These are phyloP conservation scores for Conticribra guillardii DNA, from an alignment of 108 stramenopile genomes.

Conservation along the genomic window DNA sequence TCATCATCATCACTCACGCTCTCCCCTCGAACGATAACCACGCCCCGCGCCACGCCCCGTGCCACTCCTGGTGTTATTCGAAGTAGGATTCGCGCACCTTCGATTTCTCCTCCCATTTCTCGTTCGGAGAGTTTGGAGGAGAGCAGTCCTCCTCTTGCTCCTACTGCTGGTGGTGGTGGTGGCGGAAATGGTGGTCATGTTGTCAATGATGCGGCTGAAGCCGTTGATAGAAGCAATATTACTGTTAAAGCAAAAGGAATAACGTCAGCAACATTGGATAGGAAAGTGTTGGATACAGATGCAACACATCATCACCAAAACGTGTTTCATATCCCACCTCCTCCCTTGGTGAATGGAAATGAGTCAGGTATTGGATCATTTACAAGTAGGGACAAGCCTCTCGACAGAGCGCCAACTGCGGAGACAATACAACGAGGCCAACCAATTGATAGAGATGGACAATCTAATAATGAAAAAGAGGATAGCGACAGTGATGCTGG, in stretches of 20 bases:
- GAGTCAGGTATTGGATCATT: background rate
- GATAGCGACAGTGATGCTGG: background rate
- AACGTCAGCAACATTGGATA: no score
- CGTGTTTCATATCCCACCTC: background rate
- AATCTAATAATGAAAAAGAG: background rate
- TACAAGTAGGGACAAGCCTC: background rate
- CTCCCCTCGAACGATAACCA: constrained; percentile 1
- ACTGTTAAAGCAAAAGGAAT: no score
- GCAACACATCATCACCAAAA: no score
- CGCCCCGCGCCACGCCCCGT: constrained; percentile 23
- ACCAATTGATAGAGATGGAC: background rate
- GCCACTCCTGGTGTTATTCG: constrained; percentile 54
- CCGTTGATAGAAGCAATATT: no score
- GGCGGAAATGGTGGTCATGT: background rate
- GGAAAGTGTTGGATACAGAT: no score
- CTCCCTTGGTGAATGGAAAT: background rate
- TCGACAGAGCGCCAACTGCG: background rate
- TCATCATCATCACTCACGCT: background rate
- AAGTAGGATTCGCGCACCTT: constrained; percentile 36
- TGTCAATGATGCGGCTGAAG: background rate
- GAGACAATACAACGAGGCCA: background rate
- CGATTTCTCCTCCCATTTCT: constrained; percentile 32
- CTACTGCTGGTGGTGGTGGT: constrained; percentile 8
- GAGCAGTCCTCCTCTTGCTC: constrained; percentile 1
- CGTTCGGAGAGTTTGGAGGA: background rate